Base-by-base conservation (phyloP, 495 filamentous ascomycete genomes). In the Trichocladium uniseriatum region DNA sequence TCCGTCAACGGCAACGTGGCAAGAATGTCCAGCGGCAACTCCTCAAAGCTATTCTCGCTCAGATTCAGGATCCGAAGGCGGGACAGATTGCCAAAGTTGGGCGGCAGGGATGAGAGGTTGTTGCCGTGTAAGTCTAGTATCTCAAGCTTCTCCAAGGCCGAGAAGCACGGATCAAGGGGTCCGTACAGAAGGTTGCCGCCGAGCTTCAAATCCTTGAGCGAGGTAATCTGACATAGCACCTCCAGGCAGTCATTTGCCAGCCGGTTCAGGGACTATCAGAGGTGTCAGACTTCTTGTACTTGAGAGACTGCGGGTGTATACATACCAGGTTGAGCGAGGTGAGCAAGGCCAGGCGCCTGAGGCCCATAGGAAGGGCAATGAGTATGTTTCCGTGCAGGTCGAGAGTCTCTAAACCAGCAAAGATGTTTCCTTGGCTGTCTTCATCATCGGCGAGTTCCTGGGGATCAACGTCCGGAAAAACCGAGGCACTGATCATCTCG, bases 351-450 rank as follows among this genome's bases (percentile, higher is more conserved):
- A 96, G 71, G 39, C 84, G 73, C 55, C 85, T 73, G 45, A 97
- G 60, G 1, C 91, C 90, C 54, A 81, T 63, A 0, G 94, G 92
- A 15, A 97, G 59, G 8, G 74, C 62, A 20, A 71, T 70, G 15
- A 99, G 69, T 43, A 79, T 62, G 62, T 99, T 99, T 19, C 85
- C 83, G 65, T 95, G 86, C 43, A 97, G 65, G 60, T 99, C 92
- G 8, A 97, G 62, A 5, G 74, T 74, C 58, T 95, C 87, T 15
- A 98, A 57, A 2, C 84, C 89, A 7, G 84, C 83, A 68, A 99
- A 97, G 53, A 91, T 80, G 49, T 79, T 81, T 6, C 82, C 84
- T 47, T 74, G 72, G 37, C 74, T 72, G 41, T 83, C 77, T 16
- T 83, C 79, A 31, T 87, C 79, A 21, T 76, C 69, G 29, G 72